These are phyloP conservation scores for Aspergillus avenaceus DNA, from an alignment of 495 filamentous ascomycete genomes.

Conservation along the genomic window DNA sequence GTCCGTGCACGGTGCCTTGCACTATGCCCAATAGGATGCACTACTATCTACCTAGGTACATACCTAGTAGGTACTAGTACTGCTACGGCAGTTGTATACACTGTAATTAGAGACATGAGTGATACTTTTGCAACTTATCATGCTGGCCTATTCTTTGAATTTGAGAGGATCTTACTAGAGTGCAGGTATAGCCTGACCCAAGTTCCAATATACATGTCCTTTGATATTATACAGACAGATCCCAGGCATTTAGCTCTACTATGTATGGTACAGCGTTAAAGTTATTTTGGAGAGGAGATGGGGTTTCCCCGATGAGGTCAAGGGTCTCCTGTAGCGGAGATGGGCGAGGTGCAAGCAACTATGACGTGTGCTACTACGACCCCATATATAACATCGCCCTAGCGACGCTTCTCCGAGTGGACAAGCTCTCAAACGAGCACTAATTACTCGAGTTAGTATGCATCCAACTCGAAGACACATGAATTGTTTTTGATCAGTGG, in stretches of 20 bases:
- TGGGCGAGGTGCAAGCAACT: no score
- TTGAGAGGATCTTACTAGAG: no score
- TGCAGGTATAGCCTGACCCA: no score
- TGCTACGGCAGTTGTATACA: no score
- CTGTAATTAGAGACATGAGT: no score
- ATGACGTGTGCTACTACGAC: neutral
- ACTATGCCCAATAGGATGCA: neutral
- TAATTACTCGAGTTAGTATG: neutral
- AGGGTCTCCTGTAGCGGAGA: neutral
- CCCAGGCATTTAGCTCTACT: neutral
- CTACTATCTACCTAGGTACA: neutral
- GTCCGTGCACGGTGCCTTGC: slow-evolving; percentile 26
- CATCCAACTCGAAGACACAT: neutral
- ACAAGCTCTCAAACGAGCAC: neutral
- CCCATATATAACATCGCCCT: neutral
- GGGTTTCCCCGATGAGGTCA: neutral
- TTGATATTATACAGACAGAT: slow-evolving; percentile 6
- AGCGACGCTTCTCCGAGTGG: neutral
- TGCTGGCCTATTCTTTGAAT: neutral
- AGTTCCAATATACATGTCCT: slow-evolving; percentile 4
- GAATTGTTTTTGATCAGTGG: neutral
- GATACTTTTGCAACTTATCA: no score
- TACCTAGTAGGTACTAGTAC: no score
- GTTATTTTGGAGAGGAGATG: slow-evolving; percentile 4
- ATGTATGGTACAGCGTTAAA: slow-evolving; percentile 3